These are phyloP conservation scores for Pyrenula aspistea DNA, from an alignment of 495 filamentous ascomycete species.

Conservation along the genomic window DNA sequence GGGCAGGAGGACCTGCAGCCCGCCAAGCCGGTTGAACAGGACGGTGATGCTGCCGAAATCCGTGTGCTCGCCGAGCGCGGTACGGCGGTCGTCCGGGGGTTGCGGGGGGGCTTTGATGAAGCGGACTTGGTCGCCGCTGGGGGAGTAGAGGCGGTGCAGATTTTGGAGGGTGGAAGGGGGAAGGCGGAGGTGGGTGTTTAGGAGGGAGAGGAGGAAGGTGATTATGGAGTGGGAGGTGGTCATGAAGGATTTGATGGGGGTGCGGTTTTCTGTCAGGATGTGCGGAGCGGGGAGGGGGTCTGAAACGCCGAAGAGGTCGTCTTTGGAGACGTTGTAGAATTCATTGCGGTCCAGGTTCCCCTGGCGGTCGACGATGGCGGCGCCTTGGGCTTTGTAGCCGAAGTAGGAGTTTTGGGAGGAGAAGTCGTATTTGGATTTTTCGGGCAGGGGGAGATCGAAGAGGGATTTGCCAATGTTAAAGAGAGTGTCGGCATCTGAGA, in stretches of 20 bases:
- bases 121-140: slow-evolving; percentile 47
- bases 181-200: slow-evolving; percentile 39
- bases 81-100: slow-evolving; percentile 23
- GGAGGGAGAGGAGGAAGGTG: slow-evolving; percentile 30
- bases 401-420: slow-evolving; percentile 26
- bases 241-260: slow-evolving; percentile 34
- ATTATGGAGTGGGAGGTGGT: slow-evolving; percentile 34
- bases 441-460: slow-evolving; percentile 36
- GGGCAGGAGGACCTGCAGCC: slow-evolving; percentile 43
- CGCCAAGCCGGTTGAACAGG: slow-evolving; percentile 48
- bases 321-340: slow-evolving; percentile 50
- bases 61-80: slow-evolving; percentile 36
- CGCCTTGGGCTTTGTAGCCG: slow-evolving; percentile 46
- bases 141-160: slow-evolving; percentile 34
- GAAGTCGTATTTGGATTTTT: slow-evolving; percentile 42
- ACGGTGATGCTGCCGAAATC: slow-evolving; percentile 44
- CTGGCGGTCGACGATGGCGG: slow-evolving; percentile 32
- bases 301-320: slow-evolving; percentile 37
- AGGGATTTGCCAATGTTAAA: slow-evolving; percentile 31
- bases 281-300: slow-evolving; percentile 31
- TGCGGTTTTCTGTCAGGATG: slow-evolving; percentile 23
- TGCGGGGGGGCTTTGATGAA: slow-evolving; percentile 38
- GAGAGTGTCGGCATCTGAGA: slow-evolving; percentile 30
- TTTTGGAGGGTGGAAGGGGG: slow-evolving; percentile 29
- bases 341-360: slow-evolving; percentile 47